A percentile compares a stretch with the other conserved stretches of the same genome.
Evolutionary conservation across 805 yeast genomes (phyloP).

Genomic region (Saccharomyces kudriavzevii): DNA sequence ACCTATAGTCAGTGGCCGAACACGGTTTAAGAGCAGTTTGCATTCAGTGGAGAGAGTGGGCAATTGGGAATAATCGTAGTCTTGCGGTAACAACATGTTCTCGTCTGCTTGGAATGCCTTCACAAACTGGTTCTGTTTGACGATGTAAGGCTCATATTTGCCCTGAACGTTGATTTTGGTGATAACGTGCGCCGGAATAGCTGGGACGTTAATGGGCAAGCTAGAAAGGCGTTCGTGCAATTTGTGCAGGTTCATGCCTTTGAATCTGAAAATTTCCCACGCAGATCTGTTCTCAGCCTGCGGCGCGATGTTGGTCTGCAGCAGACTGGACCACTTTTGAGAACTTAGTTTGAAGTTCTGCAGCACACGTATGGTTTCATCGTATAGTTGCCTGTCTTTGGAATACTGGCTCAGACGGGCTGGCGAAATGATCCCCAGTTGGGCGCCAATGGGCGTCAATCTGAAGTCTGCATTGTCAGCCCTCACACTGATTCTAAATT

Average conservation of each 20-base stretch:
- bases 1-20: slow-evolving; percentile 84
- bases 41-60: slow-evolving; percentile 72
- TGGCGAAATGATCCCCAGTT: slow-evolving; percentile 58
- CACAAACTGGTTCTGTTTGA: slow-evolving; percentile 62
- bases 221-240: slow-evolving; percentile 31
- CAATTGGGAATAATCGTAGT: slow-evolving; percentile 51
- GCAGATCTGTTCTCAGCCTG: slow-evolving; percentile 52
- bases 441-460: slow-evolving; percentile 60
- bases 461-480: slow-evolving; percentile 92
- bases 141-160: slow-evolving; percentile 71
- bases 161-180: slow-evolving; percentile 70
- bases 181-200: slow-evolving; percentile 39
- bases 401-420: slow-evolving; percentile 45
- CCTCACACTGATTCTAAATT: slow-evolving; percentile 80
- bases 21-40: slow-evolving; percentile 54
- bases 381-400: slow-evolving; percentile 38
- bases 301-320: slow-evolving; percentile 44
- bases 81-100: slow-evolving; percentile 55
- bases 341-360: slow-evolving; percentile 42
- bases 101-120: slow-evolving; percentile 83
- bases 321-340: slow-evolving; percentile 49
- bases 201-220: slow-evolving; percentile 21
- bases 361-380: slow-evolving; percentile 40
- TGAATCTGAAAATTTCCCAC: slow-evolving; percentile 61
- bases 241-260: slow-evolving; percentile 32